Percentiles rank a stretch among this genome's conserved stretches.
Conservation (phyloP, 2,329 filamentous ascomycete species). For the Talaromyces albobiverticillius region DNA sequence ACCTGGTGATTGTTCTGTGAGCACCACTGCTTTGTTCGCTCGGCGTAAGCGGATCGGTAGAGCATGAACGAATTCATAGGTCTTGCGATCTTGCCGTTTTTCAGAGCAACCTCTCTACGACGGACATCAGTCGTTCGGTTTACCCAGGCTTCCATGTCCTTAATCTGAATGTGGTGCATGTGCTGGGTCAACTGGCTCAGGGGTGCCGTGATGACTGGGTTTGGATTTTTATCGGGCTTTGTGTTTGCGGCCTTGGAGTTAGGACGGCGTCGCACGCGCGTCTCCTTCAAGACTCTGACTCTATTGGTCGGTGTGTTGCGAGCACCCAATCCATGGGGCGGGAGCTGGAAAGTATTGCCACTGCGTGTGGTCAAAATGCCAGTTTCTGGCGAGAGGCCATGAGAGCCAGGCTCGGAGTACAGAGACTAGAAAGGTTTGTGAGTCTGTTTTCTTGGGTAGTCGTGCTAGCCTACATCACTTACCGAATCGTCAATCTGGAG, state of each 20-base stretch:
- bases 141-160: conserved; percentile 79
- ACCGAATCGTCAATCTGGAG: conserved; percentile 6
- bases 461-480: neutral
- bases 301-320: conserved; percentile 15
- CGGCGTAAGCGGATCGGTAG: conserved; percentile 89
- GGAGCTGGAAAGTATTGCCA: conserved; percentile 9
- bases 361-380: conserved; percentile 16
- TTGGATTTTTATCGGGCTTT: conserved; percentile 15
- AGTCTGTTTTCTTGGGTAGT: neutral
- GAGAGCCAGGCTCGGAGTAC: neutral
- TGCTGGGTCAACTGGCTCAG: conserved; percentile 22
- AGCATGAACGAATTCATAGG: conserved; percentile 99
- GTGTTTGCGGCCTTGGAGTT: too few relatives aligned
- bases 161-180: conserved; percentile 54
- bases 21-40: conserved; percentile 77
- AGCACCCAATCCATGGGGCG: conserved; percentile 7
- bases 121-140: conserved; percentile 67
- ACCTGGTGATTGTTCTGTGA: conserved; percentile 89
- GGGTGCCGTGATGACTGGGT: conserved; percentile 17
- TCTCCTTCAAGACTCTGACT: conserved; percentile 18
- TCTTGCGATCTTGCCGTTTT: conserved; percentile 75
- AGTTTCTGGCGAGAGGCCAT: conserved; percentile 2
- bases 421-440: neutral
- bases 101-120: conserved; percentile 65
- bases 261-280: conserved; percentile 19